Evolutionary conservation across 2,329 filamentous ascomycete species (phyloP), one percentile per base, ranked within the genome.

Genomic region (Aspergillus persii): DNA sequence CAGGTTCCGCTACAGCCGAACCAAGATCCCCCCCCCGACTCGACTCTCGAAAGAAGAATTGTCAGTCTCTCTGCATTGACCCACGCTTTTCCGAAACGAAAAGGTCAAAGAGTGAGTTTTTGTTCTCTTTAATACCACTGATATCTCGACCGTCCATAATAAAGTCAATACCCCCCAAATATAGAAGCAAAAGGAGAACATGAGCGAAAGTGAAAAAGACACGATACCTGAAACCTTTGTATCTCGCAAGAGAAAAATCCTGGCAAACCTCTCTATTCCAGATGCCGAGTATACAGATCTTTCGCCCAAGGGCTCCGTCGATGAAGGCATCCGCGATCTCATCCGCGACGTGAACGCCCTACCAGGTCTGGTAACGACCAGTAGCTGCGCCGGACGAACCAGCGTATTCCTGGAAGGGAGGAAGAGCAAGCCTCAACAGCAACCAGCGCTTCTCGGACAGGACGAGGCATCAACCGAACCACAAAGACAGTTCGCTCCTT

Each of bases 221-320:
- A 61, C 55, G 36, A 62, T 77, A 33, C 69, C 74, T 3, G 58
- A 65, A 8, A 63, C 61, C 27, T 91, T 90, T 69, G 53, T 76
- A 46, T 70, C 75, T 50, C 89, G 86, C 71, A 98, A 97, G 76
- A 73, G 77, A 54, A 86, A 83, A 60, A 96, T 96, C 64, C 78
- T 97, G 12, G 77, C 82, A 47, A 84, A 88, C 64, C 86, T 97
- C 3, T 79, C 85, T 8, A 81, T 86, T 3, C 89, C 92, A 1
- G 84, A 86, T 48, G 82, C 80, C 3, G 83, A 89, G 60, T 96
- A 96, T 75, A 85, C 86, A 46, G 94, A 97, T 75, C 83, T 89
- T 7, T 96, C 91, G 1, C 93, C 94, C 2, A 97, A 97, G 78
- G 94, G 93, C 15, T 89, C 87, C 0, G 84, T 98, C 23, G 94